Base-by-base conservation (phyloP, 2,329 filamentous ascomycete genomes). In the Trichoderma guizhouense region DNA sequence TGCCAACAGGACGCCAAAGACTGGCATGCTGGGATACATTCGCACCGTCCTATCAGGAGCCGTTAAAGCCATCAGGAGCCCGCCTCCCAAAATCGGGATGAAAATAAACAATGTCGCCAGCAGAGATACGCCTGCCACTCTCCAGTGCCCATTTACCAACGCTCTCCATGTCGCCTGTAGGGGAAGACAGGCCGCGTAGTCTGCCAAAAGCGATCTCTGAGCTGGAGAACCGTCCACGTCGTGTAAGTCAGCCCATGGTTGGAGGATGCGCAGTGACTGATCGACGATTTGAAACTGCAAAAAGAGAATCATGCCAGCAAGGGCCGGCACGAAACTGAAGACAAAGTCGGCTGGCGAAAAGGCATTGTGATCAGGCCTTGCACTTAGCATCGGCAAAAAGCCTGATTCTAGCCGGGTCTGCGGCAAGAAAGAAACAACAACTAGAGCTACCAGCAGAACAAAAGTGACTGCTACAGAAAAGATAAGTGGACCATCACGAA, bases 261-360 rank as follows among this genome's bases (percentile, higher is more conserved):
- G 87, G 3, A 94, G 85, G 36, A 90, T 84, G 68, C 92, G 89
- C 72, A 93, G 79, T 2, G 87, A 84, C 77, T 89, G 85, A 77
- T 94, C 92, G 71, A 94, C 81, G 36, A 88, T 86, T 73, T 92
- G 88, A 79, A 93, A 90, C 65, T 87, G 79, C 60, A 94, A 86
- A 79, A 91, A 92, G 63, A 93, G 82, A 18, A 92, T 75, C 77
- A 90, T 88, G 5, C 90, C 93, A 32, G 94, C 78, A 0, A 92
- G 76, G 3, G 91, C 88, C 0, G 93, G 92, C 26, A 95, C 71
- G 80, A 95, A 94, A 73, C 88, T 90, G 84, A 94, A 98, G 65
- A 97, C 83, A 82, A 98, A 98, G 81, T 97, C 94, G 64, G 94
- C 93, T 0, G 93, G 85, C 1, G 93, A 97, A 81, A 97, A 98